These are phyloP conservation scores for Candida anutae DNA, from an alignment of 1,139 yeast genomes.

Conservation along the genomic window DNA sequence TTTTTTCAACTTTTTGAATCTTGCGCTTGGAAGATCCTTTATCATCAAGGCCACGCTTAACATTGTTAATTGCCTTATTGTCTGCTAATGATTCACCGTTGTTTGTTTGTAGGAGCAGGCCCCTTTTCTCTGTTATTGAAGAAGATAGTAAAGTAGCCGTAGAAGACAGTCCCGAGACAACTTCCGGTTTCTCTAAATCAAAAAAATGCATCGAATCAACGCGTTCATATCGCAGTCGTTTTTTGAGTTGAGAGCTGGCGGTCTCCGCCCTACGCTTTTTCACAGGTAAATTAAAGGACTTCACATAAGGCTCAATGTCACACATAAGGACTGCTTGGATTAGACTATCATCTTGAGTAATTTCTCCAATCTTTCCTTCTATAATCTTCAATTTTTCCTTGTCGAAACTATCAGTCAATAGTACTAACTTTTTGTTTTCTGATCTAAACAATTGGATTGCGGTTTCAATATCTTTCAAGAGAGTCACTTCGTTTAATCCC, in stretches of 20 bases:
- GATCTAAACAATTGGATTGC: too few relatives aligned
- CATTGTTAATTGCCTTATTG: too few relatives aligned
- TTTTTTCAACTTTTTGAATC: conserved; percentile 12
- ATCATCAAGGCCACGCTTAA: too few relatives aligned
- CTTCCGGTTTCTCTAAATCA: too few relatives aligned
- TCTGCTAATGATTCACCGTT: too few relatives aligned
- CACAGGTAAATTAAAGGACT: conserved; percentile 1
- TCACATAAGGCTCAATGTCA: too few relatives aligned
- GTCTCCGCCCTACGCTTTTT: conserved; percentile 3
- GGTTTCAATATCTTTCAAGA: conserved; percentile 3
- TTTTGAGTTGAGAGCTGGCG: conserved; percentile 9
- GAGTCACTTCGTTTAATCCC: conserved; percentile 1
- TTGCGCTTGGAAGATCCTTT: too few relatives aligned
- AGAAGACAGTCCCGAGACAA: too few relatives aligned
- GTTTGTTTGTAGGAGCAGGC: too few relatives aligned
- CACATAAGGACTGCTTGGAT: too few relatives aligned
- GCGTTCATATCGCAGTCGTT: conserved; percentile 25
- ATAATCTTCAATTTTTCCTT: not conserved
- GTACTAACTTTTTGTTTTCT: not conserved
- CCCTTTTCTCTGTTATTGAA: too few relatives aligned
- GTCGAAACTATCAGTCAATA: not conserved
- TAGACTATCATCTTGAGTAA: conserved; percentile 2
- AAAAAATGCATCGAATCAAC: conserved; percentile 28
- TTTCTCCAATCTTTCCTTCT: not conserved
- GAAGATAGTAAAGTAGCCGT: too few relatives aligned